Evolutionary conservation across 352 stramenopile genomes (phyloP).

Genomic region (Peronospora belbahrii): DNA sequence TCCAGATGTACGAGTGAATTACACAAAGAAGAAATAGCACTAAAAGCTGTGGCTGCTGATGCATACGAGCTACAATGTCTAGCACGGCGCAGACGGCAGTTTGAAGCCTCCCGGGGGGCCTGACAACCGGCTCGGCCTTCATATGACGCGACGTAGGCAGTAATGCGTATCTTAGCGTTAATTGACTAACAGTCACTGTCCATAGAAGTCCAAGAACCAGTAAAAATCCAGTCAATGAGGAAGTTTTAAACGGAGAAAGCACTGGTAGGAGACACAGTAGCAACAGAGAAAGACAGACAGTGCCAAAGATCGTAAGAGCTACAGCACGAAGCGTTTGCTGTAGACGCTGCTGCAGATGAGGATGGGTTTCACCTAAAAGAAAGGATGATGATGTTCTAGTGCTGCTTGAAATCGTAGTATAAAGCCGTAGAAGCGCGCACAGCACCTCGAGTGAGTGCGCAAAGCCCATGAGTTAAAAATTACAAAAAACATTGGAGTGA

Average conservation of each 20-base stretch:
- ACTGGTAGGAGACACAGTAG: conserved; percentile 23
- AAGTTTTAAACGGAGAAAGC: conserved; percentile 30
- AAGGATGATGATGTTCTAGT: not conserved
- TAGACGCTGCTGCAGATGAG: conserved; percentile 46
- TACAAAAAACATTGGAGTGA: not conserved
- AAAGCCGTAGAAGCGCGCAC: conserved; percentile 33
- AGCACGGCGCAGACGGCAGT: conserved; percentile 28
- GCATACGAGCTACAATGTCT: conserved; percentile 25
- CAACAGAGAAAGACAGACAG: conserved; percentile 19
- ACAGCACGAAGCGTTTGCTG: conserved; percentile 46
- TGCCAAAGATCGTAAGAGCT: conserved; percentile 21
- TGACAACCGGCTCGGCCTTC: conserved; percentile 13
- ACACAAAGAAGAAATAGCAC: conserved; percentile 38
- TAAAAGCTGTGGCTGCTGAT: conserved; percentile 39
- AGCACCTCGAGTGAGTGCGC: conserved; percentile 44
- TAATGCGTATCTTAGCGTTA: conserved; percentile 40
- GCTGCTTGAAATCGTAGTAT: conserved; percentile 5
- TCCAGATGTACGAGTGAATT: conserved; percentile 44
- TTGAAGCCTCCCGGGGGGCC: conserved; percentile 25
- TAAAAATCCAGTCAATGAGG: conserved; percentile 18
- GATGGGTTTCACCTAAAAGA: conserved; percentile 20
- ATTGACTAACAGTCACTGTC: conserved; percentile 19
- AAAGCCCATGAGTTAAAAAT: conserved; percentile 32
- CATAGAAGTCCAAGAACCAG: conserved; percentile 14
- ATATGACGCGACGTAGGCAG: conserved; percentile 27